Conservation (phyloP, 495 filamentous ascomycete species). For the Hypoxylon rickii region DNA sequence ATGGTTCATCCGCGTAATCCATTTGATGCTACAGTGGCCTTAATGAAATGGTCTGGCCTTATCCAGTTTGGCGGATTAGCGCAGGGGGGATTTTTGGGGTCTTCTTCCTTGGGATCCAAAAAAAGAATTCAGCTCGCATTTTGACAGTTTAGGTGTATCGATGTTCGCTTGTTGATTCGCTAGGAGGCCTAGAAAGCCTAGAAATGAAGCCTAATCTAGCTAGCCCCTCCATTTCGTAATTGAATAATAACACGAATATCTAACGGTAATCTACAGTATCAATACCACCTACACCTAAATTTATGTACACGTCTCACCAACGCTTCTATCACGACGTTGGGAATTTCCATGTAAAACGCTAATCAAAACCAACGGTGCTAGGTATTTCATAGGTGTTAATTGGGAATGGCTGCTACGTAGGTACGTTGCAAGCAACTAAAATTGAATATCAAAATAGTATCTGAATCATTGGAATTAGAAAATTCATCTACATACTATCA, state of each 20-base stretch:
- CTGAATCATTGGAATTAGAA: no score
- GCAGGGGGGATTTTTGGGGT: constrained; percentile 11
- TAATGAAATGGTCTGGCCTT: background rate
- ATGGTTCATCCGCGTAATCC: constrained; percentile 26
- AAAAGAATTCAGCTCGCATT: constrained; percentile 29
- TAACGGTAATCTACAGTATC: no score
- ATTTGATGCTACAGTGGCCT: constrained; percentile 45
- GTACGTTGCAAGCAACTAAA: no score
- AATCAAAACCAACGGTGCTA: no score
- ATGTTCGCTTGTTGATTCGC: constrained; percentile 17
- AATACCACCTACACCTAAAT: no score
- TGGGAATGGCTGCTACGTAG: no score
- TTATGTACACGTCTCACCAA: background rate
- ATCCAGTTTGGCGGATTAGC: constrained; percentile 36
- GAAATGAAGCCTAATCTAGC: background rate
- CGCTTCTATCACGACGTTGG: no score
- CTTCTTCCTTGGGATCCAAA: background rate
- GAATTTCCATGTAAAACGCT: background rate
- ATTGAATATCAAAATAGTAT: no score
- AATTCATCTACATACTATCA: no score
- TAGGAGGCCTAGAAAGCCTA: constrained; percentile 6
- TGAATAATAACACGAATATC: constrained; percentile 12
- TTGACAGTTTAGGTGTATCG: no score
- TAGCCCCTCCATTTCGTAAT: constrained; percentile 26
- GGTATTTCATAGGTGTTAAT: no score